A percentile compares a stretch with the other conserved stretches of the same genome.
These are phyloP conservation scores for Annulohypoxylon truncatum DNA, from an alignment of 2,329 filamentous ascomycete species.

Conservation along the genomic window DNA sequence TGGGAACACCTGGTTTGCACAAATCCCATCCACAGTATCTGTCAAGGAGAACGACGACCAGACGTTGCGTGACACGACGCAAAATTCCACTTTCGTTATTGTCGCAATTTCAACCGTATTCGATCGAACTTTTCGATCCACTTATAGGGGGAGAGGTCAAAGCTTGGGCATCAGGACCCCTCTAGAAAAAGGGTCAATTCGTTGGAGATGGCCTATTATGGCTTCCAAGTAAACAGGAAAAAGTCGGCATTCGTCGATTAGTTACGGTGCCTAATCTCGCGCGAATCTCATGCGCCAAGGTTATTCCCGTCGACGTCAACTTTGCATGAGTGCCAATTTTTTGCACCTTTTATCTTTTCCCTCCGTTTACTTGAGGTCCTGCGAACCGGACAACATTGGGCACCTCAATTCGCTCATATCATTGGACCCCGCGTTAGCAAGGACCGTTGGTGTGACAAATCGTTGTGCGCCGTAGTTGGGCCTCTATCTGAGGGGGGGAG, in stretches of 20 bases:
- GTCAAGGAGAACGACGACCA: constrained; percentile 28
- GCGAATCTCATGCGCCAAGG: constrained; percentile 33
- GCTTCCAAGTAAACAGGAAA: constrained; percentile 27
- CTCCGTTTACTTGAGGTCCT: constrained; percentile 36
- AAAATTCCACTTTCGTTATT: constrained; percentile 34
- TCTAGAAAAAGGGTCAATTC: constrained; percentile 24
- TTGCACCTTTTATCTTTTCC: constrained; percentile 33
- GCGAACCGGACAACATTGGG: constrained; percentile 29
- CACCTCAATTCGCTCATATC: constrained; percentile 42
- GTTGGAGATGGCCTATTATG: constrained; percentile 18
- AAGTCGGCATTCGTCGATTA: constrained; percentile 18
- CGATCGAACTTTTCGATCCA: constrained; percentile 28
- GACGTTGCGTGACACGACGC: constrained; percentile 41
- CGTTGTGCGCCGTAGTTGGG: constrained; percentile 44
- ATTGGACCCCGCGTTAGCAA: constrained; percentile 43
- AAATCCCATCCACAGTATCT: constrained; percentile 32
- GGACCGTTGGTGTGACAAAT: constrained; percentile 43
- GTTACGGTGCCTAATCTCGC: constrained; percentile 37
- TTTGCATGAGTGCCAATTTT: constrained; percentile 32
- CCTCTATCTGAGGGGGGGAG: constrained; percentile 43
- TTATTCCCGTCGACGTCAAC: constrained; percentile 36
- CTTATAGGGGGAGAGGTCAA: constrained; percentile 17
- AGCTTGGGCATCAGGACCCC: constrained; percentile 36
- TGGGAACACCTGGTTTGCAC: constrained; percentile 37
- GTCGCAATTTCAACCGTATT: constrained; percentile 29